Evolutionary conservation across 2,329 filamentous ascomycete species (phyloP), one percentile per base, ranked within the genome.

Genomic region (Fusarium keratoplasticum): DNA sequence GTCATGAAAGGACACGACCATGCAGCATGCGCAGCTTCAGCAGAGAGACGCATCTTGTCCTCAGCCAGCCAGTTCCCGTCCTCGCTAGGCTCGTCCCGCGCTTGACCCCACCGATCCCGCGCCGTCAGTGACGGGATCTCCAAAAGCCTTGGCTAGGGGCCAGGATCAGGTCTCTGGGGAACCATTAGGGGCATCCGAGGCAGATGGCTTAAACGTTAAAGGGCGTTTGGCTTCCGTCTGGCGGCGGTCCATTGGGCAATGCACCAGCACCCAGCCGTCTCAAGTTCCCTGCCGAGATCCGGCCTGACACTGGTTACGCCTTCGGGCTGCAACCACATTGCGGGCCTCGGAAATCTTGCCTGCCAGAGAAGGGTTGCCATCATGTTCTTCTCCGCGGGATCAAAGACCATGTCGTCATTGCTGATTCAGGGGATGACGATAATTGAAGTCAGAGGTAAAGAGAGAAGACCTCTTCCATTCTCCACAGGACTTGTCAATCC

Each of bases 51-150:
- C 40, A 67, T 44, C 60, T 44, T 38, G 6, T 10, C 36, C 25
- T 62, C 38, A 50, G 14, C n/a, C 44, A 58, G 47, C 40, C 61
- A 65, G 66, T 55, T 66, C 25, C 29, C 29, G 50, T 33, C 42
- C 55, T 70, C 61, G 61, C 76, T 78, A 78, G 76, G 76, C 74
- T 69, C 76, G 76, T 78, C 73, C 76, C 76, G 76, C 74, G 64
- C 61, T 72, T 64, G 64, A 69, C 73, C 63, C 76, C 76, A 72
- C 74, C 57, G 70, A 75, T 76, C 76, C 70, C 72, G 70, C 67
- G 63, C 68, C 68, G 61, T 64, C 66, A 68, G 57, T 40, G 62
- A 66, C 63, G 66, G 68, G 69, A 76, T 77, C 75, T 77, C 65
- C 57, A 55, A 63, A 59, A 62, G 64, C 66, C 66, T 68, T 76